A percentile compares a stretch with the other conserved stretches of the same genome.
phyloP scores from a whole-genome alignment of 2,329 filamentous ascomycete species.

The Zasmidium angulare region DNA sequence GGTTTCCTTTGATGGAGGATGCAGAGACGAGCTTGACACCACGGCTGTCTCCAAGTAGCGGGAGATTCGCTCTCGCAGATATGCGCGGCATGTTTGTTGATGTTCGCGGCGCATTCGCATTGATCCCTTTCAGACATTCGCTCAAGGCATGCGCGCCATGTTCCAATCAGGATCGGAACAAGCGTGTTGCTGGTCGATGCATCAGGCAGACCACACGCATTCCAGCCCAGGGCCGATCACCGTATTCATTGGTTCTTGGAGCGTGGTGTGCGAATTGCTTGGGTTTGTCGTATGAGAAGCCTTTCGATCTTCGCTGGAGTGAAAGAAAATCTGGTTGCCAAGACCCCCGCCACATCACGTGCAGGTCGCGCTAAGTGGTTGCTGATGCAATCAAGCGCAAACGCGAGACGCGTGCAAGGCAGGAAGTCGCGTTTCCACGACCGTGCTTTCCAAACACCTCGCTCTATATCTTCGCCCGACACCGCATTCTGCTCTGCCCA shows the following conservation, averaged over 20 bases:
- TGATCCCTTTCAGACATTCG: background rate
- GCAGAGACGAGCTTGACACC: too few relatives aligned
- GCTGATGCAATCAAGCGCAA: background rate
- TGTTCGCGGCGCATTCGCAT: background rate
- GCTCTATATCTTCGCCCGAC: constrained; percentile 18
- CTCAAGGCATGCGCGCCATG: background rate
- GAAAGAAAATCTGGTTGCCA: background rate
- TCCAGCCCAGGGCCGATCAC: background rate
- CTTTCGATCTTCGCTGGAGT: background rate
- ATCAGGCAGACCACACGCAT: background rate
- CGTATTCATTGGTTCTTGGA: background rate
- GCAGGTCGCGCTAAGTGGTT: background rate
- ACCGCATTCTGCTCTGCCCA: constrained; percentile 13
- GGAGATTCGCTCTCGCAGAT: too few relatives aligned
- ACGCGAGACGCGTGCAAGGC: constrained; percentile 6
- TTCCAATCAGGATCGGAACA: background rate
- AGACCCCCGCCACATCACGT: background rate
- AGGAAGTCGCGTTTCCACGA: background rate
- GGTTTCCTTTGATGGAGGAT: too few relatives aligned
- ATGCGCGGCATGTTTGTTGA: background rate
- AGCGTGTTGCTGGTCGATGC: background rate
- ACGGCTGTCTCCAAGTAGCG: too few relatives aligned
- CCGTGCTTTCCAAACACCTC: background rate
- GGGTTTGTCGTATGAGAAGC: background rate
- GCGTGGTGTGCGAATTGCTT: background rate